Conservation (phyloP, 495 filamentous ascomycete genomes). For the Wilcoxina mikolae region DNA sequence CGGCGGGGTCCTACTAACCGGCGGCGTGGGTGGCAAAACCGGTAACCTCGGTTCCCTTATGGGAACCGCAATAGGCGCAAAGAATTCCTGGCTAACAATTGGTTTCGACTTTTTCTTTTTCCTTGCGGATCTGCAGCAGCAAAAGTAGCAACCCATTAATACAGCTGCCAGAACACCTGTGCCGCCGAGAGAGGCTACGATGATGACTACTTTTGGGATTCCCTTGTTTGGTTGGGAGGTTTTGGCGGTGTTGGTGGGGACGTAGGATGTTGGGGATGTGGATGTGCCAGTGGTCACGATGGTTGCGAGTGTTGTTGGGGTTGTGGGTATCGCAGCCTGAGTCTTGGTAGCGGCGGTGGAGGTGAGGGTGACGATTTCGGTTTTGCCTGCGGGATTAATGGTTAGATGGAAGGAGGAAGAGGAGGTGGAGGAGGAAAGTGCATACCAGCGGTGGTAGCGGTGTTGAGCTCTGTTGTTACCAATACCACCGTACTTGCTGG, state of each 20-base stretch:
- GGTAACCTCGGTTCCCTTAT: too few relatives aligned
- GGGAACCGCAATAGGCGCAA: not conserved
- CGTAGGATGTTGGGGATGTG: slow-evolving; percentile 30
- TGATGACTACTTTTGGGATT: not conserved
- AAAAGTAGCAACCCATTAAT: not conserved
- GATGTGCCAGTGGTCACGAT: slow-evolving; percentile 40
- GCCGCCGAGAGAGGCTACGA: not conserved
- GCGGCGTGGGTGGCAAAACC: too few relatives aligned
- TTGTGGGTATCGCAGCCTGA: slow-evolving; percentile 48
- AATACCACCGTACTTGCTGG: not conserved
- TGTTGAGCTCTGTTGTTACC: not conserved
- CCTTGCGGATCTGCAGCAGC: not conserved
- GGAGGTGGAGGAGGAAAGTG: slow-evolving; percentile 35
- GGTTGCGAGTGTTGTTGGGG: slow-evolving; percentile 41
- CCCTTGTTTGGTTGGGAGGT: not conserved
- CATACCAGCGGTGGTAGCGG: not conserved
- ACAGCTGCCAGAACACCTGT: not conserved
- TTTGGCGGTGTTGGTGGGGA: not conserved
- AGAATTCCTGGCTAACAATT: not conserved
- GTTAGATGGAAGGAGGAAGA: slow-evolving; percentile 45
- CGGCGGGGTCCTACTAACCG: too few relatives aligned
- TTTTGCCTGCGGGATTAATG: slow-evolving; percentile 34
- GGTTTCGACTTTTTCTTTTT: not conserved
- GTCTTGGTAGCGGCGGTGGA: slow-evolving; percentile 37
- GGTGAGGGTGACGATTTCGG: slow-evolving; percentile 36